These are phyloP conservation scores for Arthrobotrys iridis DNA, from an alignment of 2,329 filamentous ascomycete species.

Conservation along the genomic window DNA sequence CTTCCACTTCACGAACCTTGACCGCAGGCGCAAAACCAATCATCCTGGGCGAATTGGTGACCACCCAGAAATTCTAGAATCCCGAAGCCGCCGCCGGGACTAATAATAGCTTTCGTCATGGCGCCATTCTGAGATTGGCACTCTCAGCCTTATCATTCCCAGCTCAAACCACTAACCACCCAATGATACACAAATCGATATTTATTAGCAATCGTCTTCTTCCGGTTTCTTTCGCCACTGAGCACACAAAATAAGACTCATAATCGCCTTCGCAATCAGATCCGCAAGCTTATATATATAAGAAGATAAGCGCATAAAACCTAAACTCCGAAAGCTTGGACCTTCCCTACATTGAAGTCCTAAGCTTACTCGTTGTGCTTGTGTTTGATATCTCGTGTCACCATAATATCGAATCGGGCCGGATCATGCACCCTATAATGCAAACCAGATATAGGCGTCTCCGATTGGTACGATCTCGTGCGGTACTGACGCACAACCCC, in stretches of 20 bases:
- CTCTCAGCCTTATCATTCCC: constrained; percentile 37
- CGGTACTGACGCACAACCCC: not conserved
- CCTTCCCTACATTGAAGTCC: constrained; percentile 22
- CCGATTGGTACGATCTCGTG: constrained; percentile 43
- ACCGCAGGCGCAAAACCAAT: constrained; percentile 8
- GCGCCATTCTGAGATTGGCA: constrained; percentile 15
- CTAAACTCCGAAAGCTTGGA: constrained; percentile 10
- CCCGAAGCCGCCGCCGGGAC: constrained; percentile 23
- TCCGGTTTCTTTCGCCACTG: not conserved
- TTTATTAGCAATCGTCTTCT: not conserved
- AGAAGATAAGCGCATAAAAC: constrained; percentile 1
- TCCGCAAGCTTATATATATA: too few species aligned
- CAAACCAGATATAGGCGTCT: constrained; percentile 27
- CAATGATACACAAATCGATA: not conserved
- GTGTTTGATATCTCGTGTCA: constrained; percentile 30
- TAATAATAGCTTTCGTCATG: constrained; percentile 35
- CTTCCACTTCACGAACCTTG: not conserved
- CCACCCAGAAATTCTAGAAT: constrained; percentile 43
- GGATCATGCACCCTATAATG: constrained; percentile 16
- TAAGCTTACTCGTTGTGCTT: constrained; percentile 35
- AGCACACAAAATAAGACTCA: not conserved
- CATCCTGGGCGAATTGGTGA: constrained; percentile 2
- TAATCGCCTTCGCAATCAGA: constrained; percentile 14
- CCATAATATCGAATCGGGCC: constrained; percentile 32
- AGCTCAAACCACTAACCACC: not conserved